Percentiles rank a stretch among this genome's conserved stretches.
Evolutionary conservation across 768 basidiomycete species (phyloP).

Genomic region (Collybiopsis confluens): DNA sequence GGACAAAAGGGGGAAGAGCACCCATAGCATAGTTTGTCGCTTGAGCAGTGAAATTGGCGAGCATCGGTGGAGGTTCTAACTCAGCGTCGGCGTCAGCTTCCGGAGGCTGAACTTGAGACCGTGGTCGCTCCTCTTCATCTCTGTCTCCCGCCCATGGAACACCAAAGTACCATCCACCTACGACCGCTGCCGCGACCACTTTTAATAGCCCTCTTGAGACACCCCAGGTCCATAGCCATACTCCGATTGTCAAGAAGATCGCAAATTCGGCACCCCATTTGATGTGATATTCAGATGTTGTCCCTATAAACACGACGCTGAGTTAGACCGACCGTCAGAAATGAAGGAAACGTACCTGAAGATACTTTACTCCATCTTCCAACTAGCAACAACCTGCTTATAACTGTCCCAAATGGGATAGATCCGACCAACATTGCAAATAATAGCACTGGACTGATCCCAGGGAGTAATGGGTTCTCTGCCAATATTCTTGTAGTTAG

Average conservation of each 20-base stretch:
- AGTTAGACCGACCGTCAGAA: not conserved
- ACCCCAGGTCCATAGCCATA: slow-evolving; percentile 76
- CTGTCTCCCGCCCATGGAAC: not conserved
- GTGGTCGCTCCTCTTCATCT: not conserved
- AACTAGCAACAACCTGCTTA: slow-evolving; percentile 72
- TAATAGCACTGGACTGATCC: slow-evolving; percentile 70
- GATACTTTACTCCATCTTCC: slow-evolving; percentile 30
- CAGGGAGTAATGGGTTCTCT: slow-evolving; percentile 68
- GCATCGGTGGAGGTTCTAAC: not conserved
- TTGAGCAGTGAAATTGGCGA: not conserved
- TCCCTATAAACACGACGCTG: not conserved
- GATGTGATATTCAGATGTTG: slow-evolving; percentile 36
- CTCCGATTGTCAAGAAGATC: slow-evolving; percentile 45
- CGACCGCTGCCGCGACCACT: slow-evolving; percentile 73
- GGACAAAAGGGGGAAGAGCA: not conserved
- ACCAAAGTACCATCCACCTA: slow-evolving; percentile 88
- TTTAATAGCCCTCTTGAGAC: slow-evolving; percentile 77
- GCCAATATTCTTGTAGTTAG: slow-evolving; percentile 70
- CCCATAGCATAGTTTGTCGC: not conserved
- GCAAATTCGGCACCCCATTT: slow-evolving; percentile 37
- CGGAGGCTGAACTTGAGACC: not conserved
- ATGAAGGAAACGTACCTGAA: not conserved
- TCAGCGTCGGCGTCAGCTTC: not conserved
- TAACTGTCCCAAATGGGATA: slow-evolving; percentile 75
- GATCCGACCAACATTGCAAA: slow-evolving; percentile 62